Conservation (phyloP, 169 alveolate genomes). For the Plasmodium sp. region DNA sequence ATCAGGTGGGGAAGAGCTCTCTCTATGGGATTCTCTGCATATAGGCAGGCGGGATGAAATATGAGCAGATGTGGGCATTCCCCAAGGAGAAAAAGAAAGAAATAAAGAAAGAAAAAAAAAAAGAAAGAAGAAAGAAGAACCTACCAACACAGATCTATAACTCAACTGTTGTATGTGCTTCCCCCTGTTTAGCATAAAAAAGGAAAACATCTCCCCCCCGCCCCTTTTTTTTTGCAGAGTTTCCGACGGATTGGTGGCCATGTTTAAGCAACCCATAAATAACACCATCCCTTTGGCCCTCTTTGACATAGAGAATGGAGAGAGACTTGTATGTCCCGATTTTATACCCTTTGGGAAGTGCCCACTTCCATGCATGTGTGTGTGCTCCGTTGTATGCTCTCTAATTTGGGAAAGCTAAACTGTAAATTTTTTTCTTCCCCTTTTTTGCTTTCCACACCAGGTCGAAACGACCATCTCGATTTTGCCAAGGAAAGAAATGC, state of each 20-base stretch:
- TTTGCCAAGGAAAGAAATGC: slow-evolving; percentile 79
- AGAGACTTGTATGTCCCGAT: slow-evolving; percentile 71
- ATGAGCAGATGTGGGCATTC: neutral
- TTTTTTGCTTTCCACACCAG: slow-evolving; percentile 6
- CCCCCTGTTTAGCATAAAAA: neutral
- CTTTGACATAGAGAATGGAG: slow-evolving; percentile 83
- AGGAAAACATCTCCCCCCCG: neutral
- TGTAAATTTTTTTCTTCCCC: neutral
- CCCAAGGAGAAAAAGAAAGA: neutral
- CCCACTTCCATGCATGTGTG: neutral
- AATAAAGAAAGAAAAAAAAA: too few relatives aligned
- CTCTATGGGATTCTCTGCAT: neutral
- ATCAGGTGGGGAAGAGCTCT: slow-evolving; percentile 17
- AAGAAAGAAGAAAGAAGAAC: neutral
- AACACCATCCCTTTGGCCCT: slow-evolving; percentile 78
- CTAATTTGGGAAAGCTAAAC: neutral
- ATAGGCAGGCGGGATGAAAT: neutral
- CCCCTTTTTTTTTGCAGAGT: slow-evolving; percentile 63
- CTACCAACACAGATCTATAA: neutral
- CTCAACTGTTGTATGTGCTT: neutral
- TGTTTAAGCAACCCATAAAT: slow-evolving; percentile 82
- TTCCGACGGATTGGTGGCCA: slow-evolving; percentile 84
- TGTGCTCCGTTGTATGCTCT: neutral
- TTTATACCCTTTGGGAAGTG: neutral
- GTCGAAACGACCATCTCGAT: slow-evolving; percentile 76